Evolutionary conservation across 148 eudicot species (phyloP), one percentile per base, ranked within the genome.

Genomic region (Chenopodium album): DNA sequence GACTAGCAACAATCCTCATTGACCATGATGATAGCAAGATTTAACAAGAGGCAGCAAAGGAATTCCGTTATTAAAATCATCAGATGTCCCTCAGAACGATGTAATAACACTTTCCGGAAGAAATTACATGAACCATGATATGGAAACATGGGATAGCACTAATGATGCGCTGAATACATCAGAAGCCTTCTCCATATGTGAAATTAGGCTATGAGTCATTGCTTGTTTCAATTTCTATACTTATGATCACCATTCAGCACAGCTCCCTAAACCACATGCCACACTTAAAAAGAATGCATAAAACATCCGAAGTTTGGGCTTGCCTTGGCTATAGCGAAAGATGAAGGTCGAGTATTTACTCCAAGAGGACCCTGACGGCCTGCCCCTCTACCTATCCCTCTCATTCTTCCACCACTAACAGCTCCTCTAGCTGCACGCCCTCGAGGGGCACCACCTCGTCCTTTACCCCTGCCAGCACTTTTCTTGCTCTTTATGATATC

Each of bases 261-360:
- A 67, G 81, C 77, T 75, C 84, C 84, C 76, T 68, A 81, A 78
- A 85, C 66, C 88, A 77, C 78, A 83, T 88, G 83, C 80, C 89
- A 88, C 85, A 87, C 79, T 89, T 80, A 89, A 71, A 86, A 76
- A 73, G 86, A 82, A 89, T 78, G 82, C 85, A 91, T 87, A 87
- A 86, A 84, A 82, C 83, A 87, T 89, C 94, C 95, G 87, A 84
- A 91, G 84, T 88, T 87, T 64, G 87, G 82, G 93, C 99, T 95
- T 95, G 99, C 99, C 99, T 93, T 95, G 84, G 99, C 90, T 82
- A 93, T 93, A 29, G 89, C 83, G 68, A 82, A 87, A 76, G 96
- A 80, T 78, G 97, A 87, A 8, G 94, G 88, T 60, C 94, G 90
- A 86, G 89, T 81, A 90, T 89, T 92, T 37, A 95, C 91, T 76